Evolutionary conservation across 768 basidiomycete genomes (phyloP).

Genomic region (Suillus subalutaceus): DNA sequence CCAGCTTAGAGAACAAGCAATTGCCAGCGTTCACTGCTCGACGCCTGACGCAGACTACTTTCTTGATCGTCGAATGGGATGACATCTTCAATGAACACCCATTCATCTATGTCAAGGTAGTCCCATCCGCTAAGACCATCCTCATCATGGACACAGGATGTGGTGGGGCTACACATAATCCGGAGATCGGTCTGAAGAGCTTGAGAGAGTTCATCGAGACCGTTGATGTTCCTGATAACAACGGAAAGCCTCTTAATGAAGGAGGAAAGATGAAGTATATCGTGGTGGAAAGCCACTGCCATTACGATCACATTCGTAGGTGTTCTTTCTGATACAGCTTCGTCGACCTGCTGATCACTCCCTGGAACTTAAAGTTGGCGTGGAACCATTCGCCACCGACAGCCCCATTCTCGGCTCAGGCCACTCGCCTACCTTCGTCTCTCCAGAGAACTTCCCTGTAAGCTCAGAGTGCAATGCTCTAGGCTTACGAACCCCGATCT

Average conservation of each 20-base stretch:
- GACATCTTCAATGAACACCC: slow-evolving; percentile 56
- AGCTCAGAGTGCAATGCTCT: slow-evolving; percentile 50
- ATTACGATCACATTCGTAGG: slow-evolving; percentile 62
- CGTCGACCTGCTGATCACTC: neutral
- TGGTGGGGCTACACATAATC: slow-evolving; percentile 48
- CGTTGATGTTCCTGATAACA: slow-evolving; percentile 45
- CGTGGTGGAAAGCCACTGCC: slow-evolving; percentile 55
- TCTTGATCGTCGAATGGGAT: slow-evolving; percentile 53
- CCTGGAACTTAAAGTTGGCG: slow-evolving; percentile 39
- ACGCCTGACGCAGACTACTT: slow-evolving; percentile 38
- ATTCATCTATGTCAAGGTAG: slow-evolving; percentile 54
- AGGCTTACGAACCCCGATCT: slow-evolving; percentile 46
- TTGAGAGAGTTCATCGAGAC: slow-evolving; percentile 55
- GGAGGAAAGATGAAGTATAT: slow-evolving; percentile 45
- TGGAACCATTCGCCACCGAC: slow-evolving; percentile 52
- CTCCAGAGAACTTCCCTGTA: slow-evolving; percentile 41
- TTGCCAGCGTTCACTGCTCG: slow-evolving; percentile 38
- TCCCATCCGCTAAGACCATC: slow-evolving; percentile 41
- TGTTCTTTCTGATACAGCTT: slow-evolving; percentile 9
- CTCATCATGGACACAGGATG: slow-evolving; percentile 60
- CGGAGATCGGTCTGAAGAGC: slow-evolving; percentile 42
- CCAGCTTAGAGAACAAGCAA: neutral
- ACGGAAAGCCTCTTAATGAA: slow-evolving; percentile 45
- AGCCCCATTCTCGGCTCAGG: slow-evolving; percentile 51
- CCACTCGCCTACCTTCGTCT: slow-evolving; percentile 48